Evolutionary conservation across 116 monocot genomes (phyloP).

Genomic region (Posidonia oceanica): DNA sequence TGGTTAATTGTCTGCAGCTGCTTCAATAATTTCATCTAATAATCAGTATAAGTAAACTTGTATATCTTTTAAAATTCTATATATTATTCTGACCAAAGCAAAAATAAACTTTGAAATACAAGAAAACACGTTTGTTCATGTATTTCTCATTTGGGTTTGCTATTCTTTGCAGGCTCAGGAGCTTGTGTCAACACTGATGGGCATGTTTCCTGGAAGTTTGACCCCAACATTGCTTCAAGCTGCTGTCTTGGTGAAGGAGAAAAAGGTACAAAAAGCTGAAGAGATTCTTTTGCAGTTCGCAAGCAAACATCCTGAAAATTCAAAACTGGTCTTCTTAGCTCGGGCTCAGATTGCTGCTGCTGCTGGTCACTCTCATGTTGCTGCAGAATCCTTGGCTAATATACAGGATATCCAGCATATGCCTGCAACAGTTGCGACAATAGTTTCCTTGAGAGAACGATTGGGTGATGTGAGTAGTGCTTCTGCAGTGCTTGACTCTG

Average conservation of each 20-base stretch:
- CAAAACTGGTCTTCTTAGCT: constrained; percentile 47
- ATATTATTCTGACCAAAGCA: too few species aligned
- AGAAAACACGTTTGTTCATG: not conserved
- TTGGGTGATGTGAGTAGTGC: constrained; percentile 42
- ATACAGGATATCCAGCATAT: constrained; percentile 63
- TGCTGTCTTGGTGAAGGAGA: constrained; percentile 64
- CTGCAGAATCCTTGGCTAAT: constrained; percentile 67
- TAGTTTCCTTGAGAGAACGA: constrained; percentile 58
- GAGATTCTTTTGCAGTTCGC: constrained; percentile 57
- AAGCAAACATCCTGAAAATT: constrained; percentile 49
- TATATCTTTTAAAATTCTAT: too few species aligned
- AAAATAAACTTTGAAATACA: too few species aligned
- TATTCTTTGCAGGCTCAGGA: constrained; percentile 59
- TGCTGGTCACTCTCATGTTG: constrained; percentile 50
- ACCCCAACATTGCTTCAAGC: constrained; percentile 69
- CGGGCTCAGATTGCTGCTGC: constrained; percentile 85
- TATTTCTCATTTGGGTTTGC: not conserved
- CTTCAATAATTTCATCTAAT: too few species aligned
- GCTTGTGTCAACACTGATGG: constrained; percentile 39
- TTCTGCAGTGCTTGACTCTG: constrained; percentile 42
- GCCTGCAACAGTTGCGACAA: constrained; percentile 79
- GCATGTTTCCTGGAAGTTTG: constrained; percentile 51
- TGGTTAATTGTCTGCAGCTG: too few species aligned
- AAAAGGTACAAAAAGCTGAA: constrained; percentile 74
- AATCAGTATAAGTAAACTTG: too few species aligned